Conservation (phyloP, 441 rosid species). For the Mallotus repandus region DNA sequence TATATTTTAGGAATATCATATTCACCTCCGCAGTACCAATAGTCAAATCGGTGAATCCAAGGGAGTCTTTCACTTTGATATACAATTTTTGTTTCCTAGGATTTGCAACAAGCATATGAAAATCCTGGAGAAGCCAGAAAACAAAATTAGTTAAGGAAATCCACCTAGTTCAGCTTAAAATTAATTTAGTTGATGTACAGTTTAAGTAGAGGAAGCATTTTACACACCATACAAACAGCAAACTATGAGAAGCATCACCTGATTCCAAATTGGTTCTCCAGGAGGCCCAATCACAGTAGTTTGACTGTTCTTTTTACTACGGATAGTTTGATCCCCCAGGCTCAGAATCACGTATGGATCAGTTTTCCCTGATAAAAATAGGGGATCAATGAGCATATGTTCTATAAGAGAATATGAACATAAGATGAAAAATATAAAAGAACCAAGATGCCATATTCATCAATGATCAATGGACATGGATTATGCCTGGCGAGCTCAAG, state of each 20-base stretch:
- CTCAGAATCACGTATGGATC: constrained; percentile 88
- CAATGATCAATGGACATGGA: background rate
- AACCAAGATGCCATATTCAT: background rate
- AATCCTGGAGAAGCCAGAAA: constrained; percentile 61
- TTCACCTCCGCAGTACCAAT: constrained; percentile 85
- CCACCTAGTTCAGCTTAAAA: constrained; percentile 16
- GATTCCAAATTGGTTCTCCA: constrained; percentile 98
- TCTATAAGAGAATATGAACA: background rate
- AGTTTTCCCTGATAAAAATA: constrained; percentile 64
- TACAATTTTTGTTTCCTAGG: constrained; percentile 76
- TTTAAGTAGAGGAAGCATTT: background rate
- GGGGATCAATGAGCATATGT: constrained; percentile 3
- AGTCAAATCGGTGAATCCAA: constrained; percentile 76
- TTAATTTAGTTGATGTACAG: constrained; percentile 2
- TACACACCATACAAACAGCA: constrained; percentile 9
- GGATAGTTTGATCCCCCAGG: constrained; percentile 79
- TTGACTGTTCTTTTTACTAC: constrained; percentile 96
- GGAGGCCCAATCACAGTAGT: constrained; percentile 95
- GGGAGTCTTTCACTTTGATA: constrained; percentile 79
- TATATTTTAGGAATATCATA: constrained; percentile 9
- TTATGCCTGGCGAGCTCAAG: background rate
- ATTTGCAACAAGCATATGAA: constrained; percentile 84
- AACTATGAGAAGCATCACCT: constrained; percentile 45
- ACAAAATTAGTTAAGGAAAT: constrained; percentile 3
- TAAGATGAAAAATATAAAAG: background rate